These are phyloP conservation scores for Nidula niveotomentosa DNA, from an alignment of 1,284 basidiomycete species.

Conservation along the genomic window DNA sequence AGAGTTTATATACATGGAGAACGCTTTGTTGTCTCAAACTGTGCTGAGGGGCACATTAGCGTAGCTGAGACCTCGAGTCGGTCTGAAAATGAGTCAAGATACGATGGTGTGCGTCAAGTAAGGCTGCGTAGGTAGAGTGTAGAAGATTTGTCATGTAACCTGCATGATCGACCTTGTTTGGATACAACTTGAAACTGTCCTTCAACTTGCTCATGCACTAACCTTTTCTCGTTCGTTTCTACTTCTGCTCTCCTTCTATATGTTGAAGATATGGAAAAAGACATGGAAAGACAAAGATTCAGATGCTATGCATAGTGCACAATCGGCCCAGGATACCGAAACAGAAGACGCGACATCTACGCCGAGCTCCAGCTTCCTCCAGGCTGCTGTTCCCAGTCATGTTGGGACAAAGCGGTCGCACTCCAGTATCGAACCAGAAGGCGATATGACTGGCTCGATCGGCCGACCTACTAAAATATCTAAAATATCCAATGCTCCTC, in stretches of 20 bases:
- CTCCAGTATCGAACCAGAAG: conserved; percentile 14
- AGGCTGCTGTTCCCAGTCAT: not conserved
- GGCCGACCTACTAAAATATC: conserved; percentile 20
- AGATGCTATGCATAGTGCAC: conserved; percentile 2
- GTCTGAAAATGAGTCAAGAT: no score
- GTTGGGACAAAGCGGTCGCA: conserved; percentile 13
- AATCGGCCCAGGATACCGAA: conserved; percentile 7
- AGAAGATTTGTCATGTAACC: no score
- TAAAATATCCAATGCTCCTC: conserved; percentile 17
- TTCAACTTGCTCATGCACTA: no score
- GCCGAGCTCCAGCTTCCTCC: not conserved
- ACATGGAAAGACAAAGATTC: conserved; percentile 41
- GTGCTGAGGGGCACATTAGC: not conserved
- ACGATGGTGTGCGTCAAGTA: no score
- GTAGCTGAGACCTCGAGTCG: no score
- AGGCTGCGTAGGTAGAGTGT: no score
- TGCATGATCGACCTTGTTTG: no score
- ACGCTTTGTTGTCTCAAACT: not conserved
- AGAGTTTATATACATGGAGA: not conserved
- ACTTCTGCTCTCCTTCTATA: conserved; percentile 14
- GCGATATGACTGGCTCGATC: conserved; percentile 18
- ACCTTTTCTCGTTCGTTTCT: no score
- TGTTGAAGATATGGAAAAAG: conserved; percentile 57
- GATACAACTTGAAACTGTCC: no score
- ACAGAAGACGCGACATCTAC: not conserved